Evolutionary conservation across 192 early-diverging fungal species (phyloP).

Genomic region (Coemansia javaensis): DNA sequence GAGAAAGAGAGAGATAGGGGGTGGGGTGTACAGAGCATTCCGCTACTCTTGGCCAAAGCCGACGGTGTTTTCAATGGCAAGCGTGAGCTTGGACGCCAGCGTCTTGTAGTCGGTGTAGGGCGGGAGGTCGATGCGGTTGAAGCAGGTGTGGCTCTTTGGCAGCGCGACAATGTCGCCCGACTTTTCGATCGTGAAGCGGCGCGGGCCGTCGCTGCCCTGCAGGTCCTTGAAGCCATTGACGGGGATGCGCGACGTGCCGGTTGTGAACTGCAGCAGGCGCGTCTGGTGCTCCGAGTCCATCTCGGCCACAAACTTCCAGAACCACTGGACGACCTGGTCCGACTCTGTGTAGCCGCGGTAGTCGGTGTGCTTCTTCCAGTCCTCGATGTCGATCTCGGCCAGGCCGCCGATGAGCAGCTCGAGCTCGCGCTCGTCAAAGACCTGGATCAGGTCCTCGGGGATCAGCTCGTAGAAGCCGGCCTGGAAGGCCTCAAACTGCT

Average conservation of each 20-base stretch:
- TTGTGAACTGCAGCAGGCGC: constrained; percentile 93
- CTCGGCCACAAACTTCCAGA: constrained; percentile 86
- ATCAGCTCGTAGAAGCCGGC: constrained; percentile 94
- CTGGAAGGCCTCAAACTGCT: constrained; percentile 94
- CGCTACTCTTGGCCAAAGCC: constrained; percentile 87
- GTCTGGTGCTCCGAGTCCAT: constrained; percentile 95
- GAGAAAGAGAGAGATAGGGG: not conserved
- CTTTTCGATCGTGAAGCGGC: constrained; percentile 94
- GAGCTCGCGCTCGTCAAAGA: constrained; percentile 97
- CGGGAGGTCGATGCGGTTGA: constrained; percentile 96
- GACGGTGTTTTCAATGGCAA: constrained; percentile 95
- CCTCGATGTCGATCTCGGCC: constrained; percentile 93
- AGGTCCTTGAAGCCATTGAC: constrained; percentile 99
- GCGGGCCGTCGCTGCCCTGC: constrained; percentile 93
- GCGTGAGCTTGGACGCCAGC: constrained; percentile 70
- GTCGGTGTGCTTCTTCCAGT: constrained; percentile 99
- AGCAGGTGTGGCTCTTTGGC: constrained; percentile 96
- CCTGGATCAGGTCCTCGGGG: constrained; percentile 88
- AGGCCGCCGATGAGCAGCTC: constrained; percentile 97
- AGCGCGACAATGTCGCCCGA: constrained; percentile 77
- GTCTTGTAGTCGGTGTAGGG: constrained; percentile 81
- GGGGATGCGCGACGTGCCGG: constrained; percentile 95
- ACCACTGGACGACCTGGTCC: constrained; percentile 92
- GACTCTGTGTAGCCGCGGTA: constrained; percentile 97
- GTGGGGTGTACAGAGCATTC: no score